phyloP scores from a whole-genome alignment of 441 rosid species.

The Croton laevigatus region DNA sequence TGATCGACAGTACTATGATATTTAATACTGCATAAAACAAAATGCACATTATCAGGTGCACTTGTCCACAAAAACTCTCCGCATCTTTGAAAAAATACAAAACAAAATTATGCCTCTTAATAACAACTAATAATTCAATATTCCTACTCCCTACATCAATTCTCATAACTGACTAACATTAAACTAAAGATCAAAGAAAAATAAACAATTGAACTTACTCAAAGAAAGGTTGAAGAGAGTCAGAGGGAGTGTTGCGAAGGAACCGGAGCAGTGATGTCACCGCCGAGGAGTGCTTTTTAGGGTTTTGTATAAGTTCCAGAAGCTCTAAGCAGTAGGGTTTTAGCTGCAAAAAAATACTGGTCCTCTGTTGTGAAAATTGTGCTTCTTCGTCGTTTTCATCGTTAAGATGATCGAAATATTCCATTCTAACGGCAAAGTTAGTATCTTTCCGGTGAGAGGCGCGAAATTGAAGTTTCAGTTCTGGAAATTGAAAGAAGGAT shows the following conservation, averaged over 20 bases:
- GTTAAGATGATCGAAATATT: conserved; percentile 1
- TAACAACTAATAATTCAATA: neutral
- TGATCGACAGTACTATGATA: neutral
- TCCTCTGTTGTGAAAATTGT: conserved; percentile 32
- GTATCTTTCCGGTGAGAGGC: neutral
- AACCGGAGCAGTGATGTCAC: conserved; percentile 47
- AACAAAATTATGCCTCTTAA: too few species aligned
- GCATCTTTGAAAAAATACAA: neutral
- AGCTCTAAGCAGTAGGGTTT: conserved; percentile 62
- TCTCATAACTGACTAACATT: too few species aligned
- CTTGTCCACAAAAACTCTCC: neutral
- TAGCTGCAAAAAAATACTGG: conserved; percentile 42
- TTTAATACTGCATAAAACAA: neutral
- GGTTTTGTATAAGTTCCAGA: conserved; percentile 62
- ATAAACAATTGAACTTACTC: conserved; percentile 39
- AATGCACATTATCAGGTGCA: neutral
- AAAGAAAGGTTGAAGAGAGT: conserved; percentile 67
- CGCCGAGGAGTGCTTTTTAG: conserved; percentile 43
- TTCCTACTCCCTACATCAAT: neutral
- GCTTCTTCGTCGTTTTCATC: neutral
- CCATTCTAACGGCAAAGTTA: neutral
- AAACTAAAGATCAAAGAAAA: neutral
- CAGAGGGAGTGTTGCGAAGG: conserved; percentile 49
- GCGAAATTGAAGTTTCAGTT: conserved; percentile 22
- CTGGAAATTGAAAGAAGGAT: neutral